Evolutionary conservation across 1,284 basidiomycete genomes (phyloP).

Genomic region (Boletus semigastroideus): DNA sequence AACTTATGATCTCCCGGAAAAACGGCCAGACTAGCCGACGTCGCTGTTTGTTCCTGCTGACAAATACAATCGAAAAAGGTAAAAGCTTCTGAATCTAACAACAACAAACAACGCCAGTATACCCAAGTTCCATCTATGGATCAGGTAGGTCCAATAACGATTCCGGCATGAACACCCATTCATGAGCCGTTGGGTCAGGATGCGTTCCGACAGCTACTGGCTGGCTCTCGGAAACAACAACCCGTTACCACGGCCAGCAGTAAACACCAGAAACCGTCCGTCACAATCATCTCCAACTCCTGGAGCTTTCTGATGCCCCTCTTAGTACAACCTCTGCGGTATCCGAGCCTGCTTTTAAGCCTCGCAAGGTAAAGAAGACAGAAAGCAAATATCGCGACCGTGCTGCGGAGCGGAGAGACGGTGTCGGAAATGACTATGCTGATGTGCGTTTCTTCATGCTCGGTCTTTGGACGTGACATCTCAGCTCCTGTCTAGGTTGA

Average conservation of each 20-base stretch:
- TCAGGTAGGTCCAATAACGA: conserved; percentile 19
- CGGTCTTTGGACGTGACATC: background rate
- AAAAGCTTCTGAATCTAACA: conserved; percentile 30
- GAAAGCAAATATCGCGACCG: conserved; percentile 65
- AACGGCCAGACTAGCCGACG: background rate
- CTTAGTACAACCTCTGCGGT: conserved; percentile 37
- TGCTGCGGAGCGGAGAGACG: conserved; percentile 64
- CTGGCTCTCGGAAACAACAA: conserved; percentile 22
- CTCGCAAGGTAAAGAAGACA: conserved; percentile 68
- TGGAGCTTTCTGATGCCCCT: background rate
- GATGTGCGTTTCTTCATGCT: conserved; percentile 40
- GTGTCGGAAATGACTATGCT: conserved; percentile 66
- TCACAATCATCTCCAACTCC: conserved; percentile 10
- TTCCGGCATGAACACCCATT: background rate
- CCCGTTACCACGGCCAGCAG: conserved; percentile 4
- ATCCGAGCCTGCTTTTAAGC: conserved; percentile 66
- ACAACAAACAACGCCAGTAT: conserved; percentile 24
- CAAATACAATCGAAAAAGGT: conserved; percentile 13
- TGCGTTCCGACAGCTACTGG: conserved; percentile 40
- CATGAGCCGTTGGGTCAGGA: conserved; percentile 29
- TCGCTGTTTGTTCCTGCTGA: conserved; percentile 6
- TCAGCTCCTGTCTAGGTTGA: conserved; percentile 55
- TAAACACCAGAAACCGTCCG: conserved; percentile 18
- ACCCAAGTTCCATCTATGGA: conserved; percentile 27
- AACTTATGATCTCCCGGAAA: too few relatives aligned